These are phyloP conservation scores for Debaryomycetaceae sp. DNA, from an alignment of 1,139 yeast genomes.

Conservation along the genomic window DNA sequence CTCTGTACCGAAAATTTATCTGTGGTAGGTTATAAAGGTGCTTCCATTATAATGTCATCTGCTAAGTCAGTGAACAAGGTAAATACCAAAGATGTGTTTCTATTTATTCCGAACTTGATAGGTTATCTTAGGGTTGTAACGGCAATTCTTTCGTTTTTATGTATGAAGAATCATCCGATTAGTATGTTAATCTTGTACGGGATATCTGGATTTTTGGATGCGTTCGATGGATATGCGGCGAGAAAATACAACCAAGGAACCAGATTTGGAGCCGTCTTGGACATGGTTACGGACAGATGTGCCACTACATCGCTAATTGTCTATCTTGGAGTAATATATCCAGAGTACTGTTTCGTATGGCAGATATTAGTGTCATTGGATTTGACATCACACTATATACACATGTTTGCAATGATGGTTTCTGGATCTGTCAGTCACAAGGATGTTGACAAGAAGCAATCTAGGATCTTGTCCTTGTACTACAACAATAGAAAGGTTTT, in stretches of 20 bases:
- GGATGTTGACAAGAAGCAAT: constrained; percentile 68
- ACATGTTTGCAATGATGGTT: constrained; percentile 91
- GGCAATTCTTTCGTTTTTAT: constrained; percentile 71
- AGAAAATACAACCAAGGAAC: constrained; percentile 87
- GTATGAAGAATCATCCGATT: constrained; percentile 82
- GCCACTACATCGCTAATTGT: constrained; percentile 91
- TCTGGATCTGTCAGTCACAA: constrained; percentile 84
- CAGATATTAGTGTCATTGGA: constrained; percentile 85
- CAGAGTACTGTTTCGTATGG: constrained; percentile 62
- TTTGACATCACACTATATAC: constrained; percentile 95
- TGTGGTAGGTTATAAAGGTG: neutral
- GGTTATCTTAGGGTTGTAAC: constrained; percentile 83
- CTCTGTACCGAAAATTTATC: neutral
- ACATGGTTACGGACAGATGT: constrained; percentile 98
- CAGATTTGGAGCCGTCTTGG: constrained; percentile 91
- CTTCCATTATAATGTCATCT: constrained; percentile 1
- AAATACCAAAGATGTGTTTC: constrained; percentile 52
- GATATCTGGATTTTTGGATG: constrained; percentile 88
- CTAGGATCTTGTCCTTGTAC: constrained; percentile 74
- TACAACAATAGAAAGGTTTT: constrained; percentile 82
- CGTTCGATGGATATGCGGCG: constrained; percentile 96
- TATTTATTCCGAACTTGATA: constrained; percentile 85
- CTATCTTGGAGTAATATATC: constrained; percentile 78
- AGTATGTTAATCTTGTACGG: constrained; percentile 76
- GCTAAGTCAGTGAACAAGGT: constrained; percentile 8